phyloP scores from a whole-genome alignment of 2,329 filamentous ascomycete genomes.

The Paraphoma chrysanthemicola region DNA sequence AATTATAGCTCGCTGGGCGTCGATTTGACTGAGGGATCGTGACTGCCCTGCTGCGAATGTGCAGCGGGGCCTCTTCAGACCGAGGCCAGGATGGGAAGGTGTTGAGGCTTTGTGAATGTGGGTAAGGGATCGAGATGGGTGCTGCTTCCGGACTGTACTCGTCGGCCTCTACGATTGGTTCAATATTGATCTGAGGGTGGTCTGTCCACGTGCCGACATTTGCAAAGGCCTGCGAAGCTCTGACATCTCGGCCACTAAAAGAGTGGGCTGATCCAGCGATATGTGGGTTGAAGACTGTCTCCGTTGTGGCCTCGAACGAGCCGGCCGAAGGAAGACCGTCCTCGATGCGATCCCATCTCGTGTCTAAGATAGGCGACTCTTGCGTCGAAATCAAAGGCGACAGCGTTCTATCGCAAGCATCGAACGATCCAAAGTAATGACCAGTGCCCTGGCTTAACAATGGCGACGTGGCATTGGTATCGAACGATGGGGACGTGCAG shows the following conservation, averaged over 20 bases:
- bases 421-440: constrained; percentile 30
- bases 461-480: constrained; percentile 36
- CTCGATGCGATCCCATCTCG: constrained; percentile 27
- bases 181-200: constrained; percentile 31
- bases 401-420: constrained; percentile 26
- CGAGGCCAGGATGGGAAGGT: constrained; percentile 17
- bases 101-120: constrained; percentile 22
- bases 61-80: constrained; percentile 14
- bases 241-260: constrained; percentile 38
- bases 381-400: constrained; percentile 20
- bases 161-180: constrained; percentile 37
- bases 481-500: constrained; percentile 34
- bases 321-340: constrained; percentile 22
- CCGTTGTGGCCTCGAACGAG: constrained; percentile 30
- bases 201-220: constrained; percentile 40
- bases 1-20: constrained; percentile 17
- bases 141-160: constrained; percentile 21
- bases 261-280: constrained; percentile 35
- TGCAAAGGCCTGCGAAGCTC: constrained; percentile 35
- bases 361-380: constrained; percentile 33
- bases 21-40: constrained; percentile 35
- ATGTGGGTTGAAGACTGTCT: constrained; percentile 38
- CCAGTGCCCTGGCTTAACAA: constrained; percentile 22
- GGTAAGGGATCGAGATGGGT: constrained; percentile 41
- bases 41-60: constrained; percentile 31